phyloP scores from a whole-genome alignment of 768 basidiomycete species.

The Mycena olivaceomarginata region DNA sequence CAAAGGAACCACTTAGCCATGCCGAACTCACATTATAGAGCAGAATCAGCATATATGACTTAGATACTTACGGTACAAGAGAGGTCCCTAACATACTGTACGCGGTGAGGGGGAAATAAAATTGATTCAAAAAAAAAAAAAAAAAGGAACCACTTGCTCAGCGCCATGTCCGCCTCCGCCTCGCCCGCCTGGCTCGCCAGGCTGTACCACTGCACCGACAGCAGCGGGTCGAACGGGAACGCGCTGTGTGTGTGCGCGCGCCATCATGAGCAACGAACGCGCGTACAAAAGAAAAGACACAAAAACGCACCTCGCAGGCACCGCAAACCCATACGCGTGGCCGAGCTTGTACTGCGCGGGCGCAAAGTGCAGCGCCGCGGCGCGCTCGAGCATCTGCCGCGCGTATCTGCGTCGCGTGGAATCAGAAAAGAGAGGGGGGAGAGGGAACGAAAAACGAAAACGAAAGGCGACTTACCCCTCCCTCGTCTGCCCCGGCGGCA shows the following conservation, averaged over 20 bases:
- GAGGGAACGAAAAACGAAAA: no score
- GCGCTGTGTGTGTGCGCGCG: no score
- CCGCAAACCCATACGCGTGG: slow-evolving; percentile 93
- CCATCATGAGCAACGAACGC: no score
- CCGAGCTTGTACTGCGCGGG: slow-evolving; percentile 96
- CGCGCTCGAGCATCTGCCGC: slow-evolving; percentile 85
- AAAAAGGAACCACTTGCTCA: slow-evolving; percentile 98
- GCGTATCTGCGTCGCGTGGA: slow-evolving; percentile 62
- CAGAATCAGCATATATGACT: no score
- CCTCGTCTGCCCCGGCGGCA: slow-evolving; percentile 70
- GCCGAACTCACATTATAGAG: no score
- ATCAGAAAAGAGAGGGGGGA: no score
- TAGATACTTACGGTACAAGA: no score
- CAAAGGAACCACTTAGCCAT: slow-evolving; percentile 99
- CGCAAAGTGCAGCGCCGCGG: slow-evolving; percentile 90
- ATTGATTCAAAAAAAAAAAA: no score
- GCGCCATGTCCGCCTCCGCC: slow-evolving; percentile 96
- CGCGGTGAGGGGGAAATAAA: no score
- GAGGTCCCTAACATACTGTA: no score
- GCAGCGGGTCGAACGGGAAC: slow-evolving; percentile 90
- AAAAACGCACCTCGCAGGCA: slow-evolving; percentile 65
- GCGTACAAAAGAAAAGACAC: no score
- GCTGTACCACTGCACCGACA: slow-evolving; percentile 93
- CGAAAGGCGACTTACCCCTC: no score
- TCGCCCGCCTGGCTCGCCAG: slow-evolving; percentile 91